Evolutionary conservation across 2,329 filamentous ascomycete genomes (phyloP).

Genomic region (Penicillium sp.): DNA sequence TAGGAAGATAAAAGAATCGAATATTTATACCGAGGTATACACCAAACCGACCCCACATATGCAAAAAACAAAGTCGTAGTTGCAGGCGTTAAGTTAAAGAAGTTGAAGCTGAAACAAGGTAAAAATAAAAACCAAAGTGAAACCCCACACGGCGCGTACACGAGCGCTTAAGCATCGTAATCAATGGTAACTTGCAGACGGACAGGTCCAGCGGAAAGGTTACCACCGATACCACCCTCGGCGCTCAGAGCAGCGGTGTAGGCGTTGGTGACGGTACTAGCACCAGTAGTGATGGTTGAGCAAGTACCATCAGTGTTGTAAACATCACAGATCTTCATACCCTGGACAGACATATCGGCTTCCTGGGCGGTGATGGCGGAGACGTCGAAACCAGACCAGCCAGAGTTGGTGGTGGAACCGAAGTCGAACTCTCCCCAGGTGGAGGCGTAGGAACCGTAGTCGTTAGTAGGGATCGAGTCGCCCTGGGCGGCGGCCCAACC

Average conservation of each 20-base stretch:
- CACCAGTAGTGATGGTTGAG: conserved; percentile 31
- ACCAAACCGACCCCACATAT: neutral
- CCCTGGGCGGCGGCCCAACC: conserved; percentile 32
- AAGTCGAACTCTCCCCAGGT: conserved; percentile 42
- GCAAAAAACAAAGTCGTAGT: conserved; percentile 1
- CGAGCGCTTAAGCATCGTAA: conserved; percentile 26
- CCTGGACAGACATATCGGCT: conserved; percentile 31
- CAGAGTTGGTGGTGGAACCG: conserved; percentile 27
- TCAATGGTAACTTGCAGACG: conserved; percentile 30
- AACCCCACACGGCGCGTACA: neutral
- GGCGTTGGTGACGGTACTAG: conserved; percentile 30
- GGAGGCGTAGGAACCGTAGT: conserved; percentile 28
- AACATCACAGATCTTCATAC: conserved; percentile 37
- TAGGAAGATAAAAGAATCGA: neutral
- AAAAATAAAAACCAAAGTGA: neutral
- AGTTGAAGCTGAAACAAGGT: neutral
- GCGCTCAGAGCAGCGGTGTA: conserved; percentile 25
- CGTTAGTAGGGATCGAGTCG: conserved; percentile 28
- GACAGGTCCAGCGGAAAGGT: conserved; percentile 27
- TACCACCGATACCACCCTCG: conserved; percentile 38
- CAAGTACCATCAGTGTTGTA: conserved; percentile 25
- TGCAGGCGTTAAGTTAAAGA: conserved; percentile 3
- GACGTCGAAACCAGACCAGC: conserved; percentile 38
- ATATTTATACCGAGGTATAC: neutral
- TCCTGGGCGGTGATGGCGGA: conserved; percentile 37